phyloP scores from a whole-genome alignment of 2,329 filamentous ascomycete genomes.

The Calcarisporium arbuscula region DNA sequence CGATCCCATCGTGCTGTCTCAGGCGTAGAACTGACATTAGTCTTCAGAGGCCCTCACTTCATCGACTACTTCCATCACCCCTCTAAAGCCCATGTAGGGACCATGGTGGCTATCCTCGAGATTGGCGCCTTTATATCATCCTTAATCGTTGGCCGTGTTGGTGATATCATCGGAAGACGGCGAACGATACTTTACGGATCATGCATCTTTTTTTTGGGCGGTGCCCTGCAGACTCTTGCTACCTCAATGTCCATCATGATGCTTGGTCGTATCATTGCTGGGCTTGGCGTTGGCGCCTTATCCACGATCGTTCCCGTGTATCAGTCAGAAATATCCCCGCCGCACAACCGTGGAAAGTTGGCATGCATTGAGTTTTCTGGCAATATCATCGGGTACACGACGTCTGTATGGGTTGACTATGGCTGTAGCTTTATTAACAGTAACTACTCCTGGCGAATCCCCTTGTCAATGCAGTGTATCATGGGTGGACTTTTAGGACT shows the following conservation, averaged over 20 bases:
- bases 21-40: slow-evolving; percentile 14
- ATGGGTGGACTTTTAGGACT: slow-evolving; percentile 84
- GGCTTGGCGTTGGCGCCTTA: slow-evolving; percentile 79
- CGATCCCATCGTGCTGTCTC: background rate
- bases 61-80: slow-evolving; percentile 90
- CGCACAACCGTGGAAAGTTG: slow-evolving; percentile 90
- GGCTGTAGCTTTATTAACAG: slow-evolving; percentile 86
- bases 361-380: slow-evolving; percentile 98
- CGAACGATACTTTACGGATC: slow-evolving; percentile 92
- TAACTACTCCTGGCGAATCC: slow-evolving; percentile 84
- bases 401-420: slow-evolving; percentile 98
- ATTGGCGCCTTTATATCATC: slow-evolving; percentile 90
- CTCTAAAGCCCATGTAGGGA: slow-evolving; percentile 79
- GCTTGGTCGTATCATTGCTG: slow-evolving; percentile 73
- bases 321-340: slow-evolving; percentile 91
- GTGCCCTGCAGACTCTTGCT: slow-evolving; percentile 76
- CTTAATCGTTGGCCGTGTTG: slow-evolving; percentile 76
- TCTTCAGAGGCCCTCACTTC: slow-evolving; percentile 73
- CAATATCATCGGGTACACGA: slow-evolving; percentile 92
- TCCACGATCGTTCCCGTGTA: slow-evolving; percentile 92
- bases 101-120: slow-evolving; percentile 96
- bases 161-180: slow-evolving; percentile 84
- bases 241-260: slow-evolving; percentile 87
- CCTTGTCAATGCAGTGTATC: slow-evolving; percentile 84
- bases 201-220: slow-evolving; percentile 77